Evolutionary conservation across 495 filamentous ascomycete species (phyloP).

Genomic region (Astrocystis sublimbata): DNA sequence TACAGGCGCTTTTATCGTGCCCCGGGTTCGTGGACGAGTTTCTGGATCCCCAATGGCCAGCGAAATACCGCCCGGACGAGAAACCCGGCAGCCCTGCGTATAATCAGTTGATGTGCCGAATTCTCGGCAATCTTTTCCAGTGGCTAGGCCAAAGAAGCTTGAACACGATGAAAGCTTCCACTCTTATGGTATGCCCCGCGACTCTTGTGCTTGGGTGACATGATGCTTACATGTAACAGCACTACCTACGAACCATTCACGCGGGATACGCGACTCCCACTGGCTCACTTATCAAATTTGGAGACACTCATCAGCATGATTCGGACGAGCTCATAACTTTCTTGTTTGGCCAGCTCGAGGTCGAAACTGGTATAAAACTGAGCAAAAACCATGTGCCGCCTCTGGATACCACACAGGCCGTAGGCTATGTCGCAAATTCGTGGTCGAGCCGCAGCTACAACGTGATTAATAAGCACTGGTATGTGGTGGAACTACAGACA

Average conservation of each 20-base stretch:
- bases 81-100: constrained; percentile 65
- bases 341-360: constrained; percentile 40
- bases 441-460: constrained; percentile 35
- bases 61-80: constrained; percentile 44
- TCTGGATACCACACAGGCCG: constrained; percentile 27
- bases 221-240: constrained; percentile 23
- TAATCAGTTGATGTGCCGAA: constrained; percentile 75
- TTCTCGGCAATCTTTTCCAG: constrained; percentile 69
- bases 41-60: constrained; percentile 35
- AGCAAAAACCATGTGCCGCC: background rate
- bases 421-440: constrained; percentile 26
- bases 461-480: constrained; percentile 42
- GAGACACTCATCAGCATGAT: constrained; percentile 45
- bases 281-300: constrained; percentile 30
- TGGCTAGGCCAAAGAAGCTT: constrained; percentile 70
- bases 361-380: constrained; percentile 39
- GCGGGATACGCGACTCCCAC: constrained; percentile 19
- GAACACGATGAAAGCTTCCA: constrained; percentile 55
- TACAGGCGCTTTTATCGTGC: constrained; percentile 82
- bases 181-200: constrained; percentile 60
- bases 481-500: constrained; percentile 33
- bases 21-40: constrained; percentile 71
- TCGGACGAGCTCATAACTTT: constrained; percentile 45
- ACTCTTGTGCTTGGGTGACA: background rate
- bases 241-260: constrained; percentile 40